Evolutionary conservation across 2,329 filamentous ascomycete genomes (phyloP).

Genomic region (Rutstroemia sydowiana): DNA sequence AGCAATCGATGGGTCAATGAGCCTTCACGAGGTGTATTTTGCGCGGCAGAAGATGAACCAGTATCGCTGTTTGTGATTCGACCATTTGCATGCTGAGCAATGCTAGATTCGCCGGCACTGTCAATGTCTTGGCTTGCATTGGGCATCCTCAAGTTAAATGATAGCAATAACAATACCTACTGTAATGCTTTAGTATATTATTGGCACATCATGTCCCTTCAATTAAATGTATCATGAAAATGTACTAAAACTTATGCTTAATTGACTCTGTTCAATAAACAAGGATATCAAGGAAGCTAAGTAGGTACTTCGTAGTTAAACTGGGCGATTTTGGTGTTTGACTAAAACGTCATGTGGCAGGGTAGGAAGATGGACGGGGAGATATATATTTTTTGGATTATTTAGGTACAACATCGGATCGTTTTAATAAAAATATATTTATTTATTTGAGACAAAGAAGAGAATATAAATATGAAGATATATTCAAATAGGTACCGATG

Average conservation of each 20-base stretch:
- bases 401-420: too few species aligned
- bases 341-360: not conserved
- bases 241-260: not conserved
- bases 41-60: not conserved
- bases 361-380: not conserved
- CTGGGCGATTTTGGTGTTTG: not conserved
- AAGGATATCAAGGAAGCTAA: not conserved
- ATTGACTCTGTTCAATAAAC: not conserved
- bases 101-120: not conserved
- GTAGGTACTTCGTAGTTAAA: not conserved
- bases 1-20: not conserved
- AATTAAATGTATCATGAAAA: not conserved
- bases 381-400: too few species aligned
- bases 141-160: slow-evolving; percentile 6
- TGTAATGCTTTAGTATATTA: not conserved
- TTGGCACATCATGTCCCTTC: not conserved
- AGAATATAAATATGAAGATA: too few species aligned
- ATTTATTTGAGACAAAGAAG: too few species aligned
- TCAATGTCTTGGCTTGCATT: slow-evolving; percentile 2
- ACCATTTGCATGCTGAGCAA: not conserved
- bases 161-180: slow-evolving; percentile 2
- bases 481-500: too few species aligned
- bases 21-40: not conserved
- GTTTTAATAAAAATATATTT: too few species aligned
- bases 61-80: not conserved